These are phyloP conservation scores for Rosa persica DNA, from an alignment of 306 rosid genomes.

Conservation along the genomic window DNA sequence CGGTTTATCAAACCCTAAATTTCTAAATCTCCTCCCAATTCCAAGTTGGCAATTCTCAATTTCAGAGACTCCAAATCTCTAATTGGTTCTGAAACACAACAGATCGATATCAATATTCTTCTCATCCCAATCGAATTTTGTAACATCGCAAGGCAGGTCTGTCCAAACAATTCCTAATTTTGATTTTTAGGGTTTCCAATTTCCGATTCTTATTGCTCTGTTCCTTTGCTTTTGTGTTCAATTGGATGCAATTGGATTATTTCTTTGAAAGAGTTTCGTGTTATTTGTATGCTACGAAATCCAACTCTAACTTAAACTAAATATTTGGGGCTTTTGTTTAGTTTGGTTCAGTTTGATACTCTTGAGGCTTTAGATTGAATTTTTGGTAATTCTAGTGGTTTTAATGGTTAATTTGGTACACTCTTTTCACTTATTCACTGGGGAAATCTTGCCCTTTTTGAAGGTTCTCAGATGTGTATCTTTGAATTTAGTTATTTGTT, in stretches of 20 bases:
- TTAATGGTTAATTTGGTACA: no score
- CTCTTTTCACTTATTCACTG: no score
- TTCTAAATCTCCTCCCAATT: slow-evolving; percentile 18
- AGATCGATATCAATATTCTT: background rate
- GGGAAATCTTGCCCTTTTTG: no score
- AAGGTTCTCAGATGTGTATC: background rate
- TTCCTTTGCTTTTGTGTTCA: background rate
- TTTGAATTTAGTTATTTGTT: background rate
- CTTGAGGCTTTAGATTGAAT: background rate
- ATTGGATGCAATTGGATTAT: background rate
- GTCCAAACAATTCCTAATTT: slow-evolving; percentile 24
- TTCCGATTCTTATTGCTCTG: background rate
- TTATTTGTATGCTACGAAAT: background rate
- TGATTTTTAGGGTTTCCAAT: slow-evolving; percentile 26
- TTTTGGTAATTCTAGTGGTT: no score
- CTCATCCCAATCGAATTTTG: background rate
- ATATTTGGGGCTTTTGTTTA: background rate
- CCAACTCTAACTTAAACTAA: background rate
- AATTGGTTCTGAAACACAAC: background rate
- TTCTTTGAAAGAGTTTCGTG: background rate
- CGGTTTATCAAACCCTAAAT: slow-evolving; percentile 25
- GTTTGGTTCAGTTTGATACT: background rate
- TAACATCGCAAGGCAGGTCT: slow-evolving; percentile 26
- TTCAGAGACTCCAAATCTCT: background rate
- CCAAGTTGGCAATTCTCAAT: slow-evolving; percentile 6